Evolutionary conservation across 805 yeast genomes (phyloP).

Genomic region (Candida nonsorbophila): DNA sequence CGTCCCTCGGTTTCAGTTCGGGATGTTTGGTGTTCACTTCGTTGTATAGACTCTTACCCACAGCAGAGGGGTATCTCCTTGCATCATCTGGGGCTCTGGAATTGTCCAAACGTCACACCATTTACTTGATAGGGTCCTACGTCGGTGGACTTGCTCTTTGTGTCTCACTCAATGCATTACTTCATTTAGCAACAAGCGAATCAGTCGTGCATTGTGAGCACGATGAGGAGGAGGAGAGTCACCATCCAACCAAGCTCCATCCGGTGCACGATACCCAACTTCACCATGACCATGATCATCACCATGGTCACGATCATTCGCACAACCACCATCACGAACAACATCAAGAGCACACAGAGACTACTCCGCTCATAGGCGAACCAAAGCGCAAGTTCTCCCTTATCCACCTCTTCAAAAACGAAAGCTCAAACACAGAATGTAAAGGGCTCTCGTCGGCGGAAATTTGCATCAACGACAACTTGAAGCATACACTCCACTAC

Average conservation of each 20-base stretch:
- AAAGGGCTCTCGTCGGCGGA: slow-evolving; percentile 45
- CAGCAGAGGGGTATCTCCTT: slow-evolving; percentile 44
- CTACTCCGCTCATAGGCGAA: background rate
- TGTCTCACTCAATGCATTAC: slow-evolving; percentile 51
- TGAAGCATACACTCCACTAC: slow-evolving; percentile 22
- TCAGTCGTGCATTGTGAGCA: slow-evolving; percentile 86
- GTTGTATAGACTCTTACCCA: slow-evolving; percentile 72
- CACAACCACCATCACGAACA: slow-evolving; percentile 4
- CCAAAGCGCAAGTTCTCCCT: slow-evolving; percentile 4
- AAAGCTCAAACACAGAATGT: slow-evolving; percentile 16
- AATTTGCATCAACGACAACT: slow-evolving; percentile 14
- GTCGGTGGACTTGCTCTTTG: slow-evolving; percentile 61
- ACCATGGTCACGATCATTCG: slow-evolving; percentile 10
- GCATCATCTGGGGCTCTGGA: slow-evolving; percentile 9
- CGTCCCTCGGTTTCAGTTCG: slow-evolving; percentile 69
- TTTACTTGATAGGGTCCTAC: slow-evolving; percentile 40
- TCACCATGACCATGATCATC: slow-evolving; percentile 10
- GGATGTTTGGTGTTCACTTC: slow-evolving; percentile 84
- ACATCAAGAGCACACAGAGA: background rate
- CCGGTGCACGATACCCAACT: slow-evolving; percentile 4
- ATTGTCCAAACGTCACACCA: slow-evolving; percentile 16
- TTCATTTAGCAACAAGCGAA: slow-evolving; percentile 74
- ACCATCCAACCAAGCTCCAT: slow-evolving; percentile 2
- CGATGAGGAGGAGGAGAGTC: slow-evolving; percentile 17
- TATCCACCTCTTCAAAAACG: slow-evolving; percentile 7